Base-by-base conservation (phyloP, 495 filamentous ascomycete genomes). In the Hyaloscypha variabilis region DNA sequence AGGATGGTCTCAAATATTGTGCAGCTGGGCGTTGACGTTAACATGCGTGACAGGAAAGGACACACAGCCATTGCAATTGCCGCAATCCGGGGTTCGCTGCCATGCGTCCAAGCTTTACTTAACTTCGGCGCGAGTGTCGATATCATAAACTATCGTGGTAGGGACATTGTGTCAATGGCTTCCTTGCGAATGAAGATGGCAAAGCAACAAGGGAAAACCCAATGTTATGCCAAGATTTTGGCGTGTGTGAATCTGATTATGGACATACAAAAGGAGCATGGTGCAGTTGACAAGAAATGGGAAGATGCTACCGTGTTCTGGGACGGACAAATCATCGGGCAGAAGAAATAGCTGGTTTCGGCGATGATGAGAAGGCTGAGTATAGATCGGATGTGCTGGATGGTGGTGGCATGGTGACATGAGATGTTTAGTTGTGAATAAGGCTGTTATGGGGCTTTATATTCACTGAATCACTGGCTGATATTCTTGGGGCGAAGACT, bases 191-290 rank as follows among this genome's bases (percentile, higher is more conserved):
- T 60, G 58, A 46, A 60, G 34, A 13, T 60, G 34, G 34, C 58
- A 60, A 60, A 60, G 58, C 31, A 13, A 8, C 31, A 60, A 60
- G 58, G 58, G 13, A 60, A 60, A 23, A 46, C 34, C 25, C 58
- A 60, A 26, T 60, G 58, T 24, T 46, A 60, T 46, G 58, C 58
- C n/a, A 60, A 34, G 49, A 60, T 60, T 60, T 46, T 60, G n/a
- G 36, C 34, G 21, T 60, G 58, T 60, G 36, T 26, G 29, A 60
- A 60, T 60, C 30, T 60, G 25, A 29, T 60, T 26, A 26, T 46
- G n/a, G 58, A 60, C 58, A 56, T 25, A 29, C n/a, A n/a, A n/a
- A n/a, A n/a, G n/a, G n/a, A n/a, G n/a, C n/a, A n/a, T n/a, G n/a
- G n/a, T n/a, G n/a, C n/a, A n/a, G n/a, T n/a, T n/a, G n/a, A n/a